Evolutionary conservation across 2,329 filamentous ascomycete genomes (phyloP).

Genomic region (Pestalotiopsis sp.): DNA sequence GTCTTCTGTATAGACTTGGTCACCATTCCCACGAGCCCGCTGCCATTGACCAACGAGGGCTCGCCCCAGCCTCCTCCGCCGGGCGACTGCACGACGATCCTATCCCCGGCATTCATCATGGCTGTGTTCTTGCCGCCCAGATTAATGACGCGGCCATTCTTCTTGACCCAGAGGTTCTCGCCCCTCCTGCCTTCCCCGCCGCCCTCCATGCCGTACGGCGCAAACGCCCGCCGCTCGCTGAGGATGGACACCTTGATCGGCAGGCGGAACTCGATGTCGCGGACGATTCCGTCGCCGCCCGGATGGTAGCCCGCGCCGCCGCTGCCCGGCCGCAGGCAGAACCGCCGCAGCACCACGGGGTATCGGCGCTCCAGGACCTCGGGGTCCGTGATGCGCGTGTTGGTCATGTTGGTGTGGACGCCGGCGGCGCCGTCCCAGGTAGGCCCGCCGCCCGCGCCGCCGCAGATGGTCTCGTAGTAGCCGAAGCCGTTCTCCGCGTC

Average conservation of each 20-base stretch:
- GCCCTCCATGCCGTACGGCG: constrained; percentile 9
- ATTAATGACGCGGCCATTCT: constrained; percentile 19
- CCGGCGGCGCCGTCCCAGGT: constrained; percentile 32
- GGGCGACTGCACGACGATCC: constrained; percentile 22
- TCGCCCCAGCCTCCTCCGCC: constrained; percentile 26
- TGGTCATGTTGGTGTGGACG: constrained; percentile 38
- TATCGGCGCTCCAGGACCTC: constrained; percentile 35
- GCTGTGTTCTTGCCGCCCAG: constrained; percentile 23
- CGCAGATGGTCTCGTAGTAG: constrained; percentile 37
- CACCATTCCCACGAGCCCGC: background rate
- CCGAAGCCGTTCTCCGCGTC: constrained; percentile 29
- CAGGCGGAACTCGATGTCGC: background rate
- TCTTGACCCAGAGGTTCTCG: constrained; percentile 14
- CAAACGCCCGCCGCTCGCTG: constrained; percentile 3
- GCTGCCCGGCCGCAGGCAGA: background rate
- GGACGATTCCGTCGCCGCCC: constrained; percentile 3
- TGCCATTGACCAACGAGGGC: background rate
- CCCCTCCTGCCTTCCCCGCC: constrained; percentile 8
- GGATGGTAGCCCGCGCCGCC: background rate
- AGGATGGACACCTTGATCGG: constrained; percentile 9
- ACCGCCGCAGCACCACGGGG: constrained; percentile 15
- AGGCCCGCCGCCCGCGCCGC: constrained; percentile 34
- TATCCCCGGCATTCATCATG: constrained; percentile 21
- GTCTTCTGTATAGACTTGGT: background rate
- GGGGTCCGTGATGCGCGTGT: constrained; percentile 37